Percentiles rank a stretch among this genome's conserved stretches.
These are phyloP conservation scores for Erodium texanum DNA, from an alignment of 441 rosid species.

Conservation along the genomic window DNA sequence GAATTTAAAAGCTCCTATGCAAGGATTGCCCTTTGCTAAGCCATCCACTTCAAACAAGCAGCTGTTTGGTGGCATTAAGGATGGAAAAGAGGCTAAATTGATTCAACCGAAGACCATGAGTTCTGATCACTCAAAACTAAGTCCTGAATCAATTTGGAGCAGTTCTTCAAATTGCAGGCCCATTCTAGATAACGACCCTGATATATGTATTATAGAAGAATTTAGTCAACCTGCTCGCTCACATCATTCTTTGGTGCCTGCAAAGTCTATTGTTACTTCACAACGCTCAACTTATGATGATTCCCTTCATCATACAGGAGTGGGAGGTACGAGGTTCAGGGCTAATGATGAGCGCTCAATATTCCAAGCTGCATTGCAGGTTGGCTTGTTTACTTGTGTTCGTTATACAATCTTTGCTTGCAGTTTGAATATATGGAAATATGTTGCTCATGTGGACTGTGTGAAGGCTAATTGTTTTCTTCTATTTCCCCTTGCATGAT, in stretches of 20 bases:
- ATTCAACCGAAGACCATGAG: constrained; percentile 27
- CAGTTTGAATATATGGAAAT: background rate
- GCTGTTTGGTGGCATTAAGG: constrained; percentile 25
- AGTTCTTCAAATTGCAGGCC: constrained; percentile 38
- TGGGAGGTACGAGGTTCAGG: constrained; percentile 34
- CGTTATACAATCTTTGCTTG: background rate
- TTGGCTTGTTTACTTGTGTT: constrained; percentile 21
- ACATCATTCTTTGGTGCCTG: constrained; percentile 25
- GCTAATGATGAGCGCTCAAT: constrained; percentile 45
- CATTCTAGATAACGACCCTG: constrained; percentile 55
- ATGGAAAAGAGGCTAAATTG: constrained; percentile 29
- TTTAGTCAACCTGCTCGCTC: constrained; percentile 47
- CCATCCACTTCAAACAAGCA: constrained; percentile 26
- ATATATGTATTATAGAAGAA: constrained; percentile 70
- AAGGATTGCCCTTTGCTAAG: constrained; percentile 18
- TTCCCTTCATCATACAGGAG: constrained; percentile 28
- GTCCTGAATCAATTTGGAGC: constrained; percentile 40
- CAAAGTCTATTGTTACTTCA: constrained; percentile 17
- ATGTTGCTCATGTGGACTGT: background rate
- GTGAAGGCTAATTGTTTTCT: background rate
- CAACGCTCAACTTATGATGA: constrained; percentile 25
- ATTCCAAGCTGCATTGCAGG: constrained; percentile 76
- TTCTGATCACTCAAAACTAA: constrained; percentile 37
- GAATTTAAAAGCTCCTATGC: constrained; percentile 29
- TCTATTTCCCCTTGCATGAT: background rate